phyloP scores from a whole-genome alignment of 2,329 filamentous ascomycete genomes.

The Curvularia sp. region DNA sequence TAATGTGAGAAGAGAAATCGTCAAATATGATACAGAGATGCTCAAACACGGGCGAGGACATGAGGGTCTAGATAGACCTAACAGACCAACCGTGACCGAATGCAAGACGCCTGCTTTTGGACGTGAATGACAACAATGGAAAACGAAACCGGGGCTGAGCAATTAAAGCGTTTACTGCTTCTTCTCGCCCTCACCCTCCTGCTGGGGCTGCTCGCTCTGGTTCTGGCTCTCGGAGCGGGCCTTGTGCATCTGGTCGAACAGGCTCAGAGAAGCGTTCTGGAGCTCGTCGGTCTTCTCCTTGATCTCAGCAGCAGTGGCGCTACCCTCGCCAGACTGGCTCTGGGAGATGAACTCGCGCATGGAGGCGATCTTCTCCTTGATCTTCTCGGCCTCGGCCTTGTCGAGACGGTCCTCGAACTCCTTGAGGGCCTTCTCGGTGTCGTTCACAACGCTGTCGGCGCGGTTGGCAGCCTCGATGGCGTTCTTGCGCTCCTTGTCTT shows the following conservation, averaged over 20 bases:
- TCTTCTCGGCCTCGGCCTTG: conserved; percentile 91
- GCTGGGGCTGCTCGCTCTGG: conserved; percentile 53
- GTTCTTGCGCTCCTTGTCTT: conserved; percentile 95
- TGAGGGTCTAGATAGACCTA: conserved; percentile 45
- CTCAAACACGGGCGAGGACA: conserved; percentile 35
- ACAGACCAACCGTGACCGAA: conserved; percentile 39
- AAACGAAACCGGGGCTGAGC: conserved; percentile 29
- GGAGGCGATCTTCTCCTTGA: conserved; percentile 88
- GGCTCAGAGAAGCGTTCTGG: conserved; percentile 90
- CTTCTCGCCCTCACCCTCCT: conserved; percentile 71
- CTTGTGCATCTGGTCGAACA: conserved; percentile 99
- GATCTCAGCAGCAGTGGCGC: conserved; percentile 85
- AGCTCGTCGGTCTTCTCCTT: conserved; percentile 99
- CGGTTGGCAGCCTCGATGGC: conserved; percentile 97
- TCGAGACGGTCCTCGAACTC: conserved; percentile 95
- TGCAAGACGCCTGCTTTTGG: conserved; percentile 52
- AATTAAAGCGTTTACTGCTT: conserved; percentile 62
- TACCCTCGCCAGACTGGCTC: conserved; percentile 91
- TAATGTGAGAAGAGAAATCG: conserved; percentile 39
- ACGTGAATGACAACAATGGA: conserved; percentile 31
- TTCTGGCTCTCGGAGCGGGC: conserved; percentile 71
- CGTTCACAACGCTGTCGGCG: conserved; percentile 93
- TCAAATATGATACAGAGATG: conserved; percentile 47
- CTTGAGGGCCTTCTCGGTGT: conserved; percentile 97
- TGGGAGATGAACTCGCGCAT: conserved; percentile 91